Evolutionary conservation across 2,329 filamentous ascomycete species (phyloP).

Genomic region (Penicillium italicum): DNA sequence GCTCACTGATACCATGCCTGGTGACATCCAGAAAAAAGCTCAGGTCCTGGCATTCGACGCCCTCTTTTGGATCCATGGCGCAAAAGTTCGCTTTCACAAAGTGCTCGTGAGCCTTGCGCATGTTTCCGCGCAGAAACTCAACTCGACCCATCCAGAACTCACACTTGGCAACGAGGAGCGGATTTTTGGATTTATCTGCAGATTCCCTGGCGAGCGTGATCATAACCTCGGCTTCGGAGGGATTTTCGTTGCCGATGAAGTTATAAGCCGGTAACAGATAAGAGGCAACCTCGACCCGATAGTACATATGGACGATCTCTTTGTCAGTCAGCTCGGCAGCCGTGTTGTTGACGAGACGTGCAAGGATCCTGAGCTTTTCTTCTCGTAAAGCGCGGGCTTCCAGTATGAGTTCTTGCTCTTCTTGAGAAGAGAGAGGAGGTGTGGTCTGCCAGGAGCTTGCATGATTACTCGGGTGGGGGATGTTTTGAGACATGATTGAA

Average conservation of each 20-base stretch:
- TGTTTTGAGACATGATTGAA: background rate
- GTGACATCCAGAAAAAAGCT: slow-evolving; percentile 7
- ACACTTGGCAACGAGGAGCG: slow-evolving; percentile 16
- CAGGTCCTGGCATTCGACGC: slow-evolving; percentile 18
- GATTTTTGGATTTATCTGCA: slow-evolving; percentile 3
- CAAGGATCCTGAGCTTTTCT: background rate
- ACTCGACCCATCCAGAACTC: slow-evolving; percentile 30
- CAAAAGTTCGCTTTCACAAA: slow-evolving; percentile 21
- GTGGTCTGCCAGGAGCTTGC: background rate
- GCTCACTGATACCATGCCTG: background rate
- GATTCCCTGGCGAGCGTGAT: slow-evolving; percentile 5
- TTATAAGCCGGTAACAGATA: background rate
- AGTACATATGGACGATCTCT: background rate
- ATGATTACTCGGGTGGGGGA: background rate
- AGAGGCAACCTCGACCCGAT: background rate
- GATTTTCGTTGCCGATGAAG: background rate
- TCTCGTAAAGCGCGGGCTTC: background rate
- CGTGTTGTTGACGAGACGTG: background rate
- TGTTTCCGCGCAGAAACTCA: slow-evolving; percentile 15
- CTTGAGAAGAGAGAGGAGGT: background rate
- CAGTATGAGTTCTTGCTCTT: background rate
- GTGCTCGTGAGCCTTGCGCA: slow-evolving; percentile 13
- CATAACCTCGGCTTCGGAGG: slow-evolving; percentile 7
- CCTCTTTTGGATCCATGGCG: slow-evolving; percentile 10
- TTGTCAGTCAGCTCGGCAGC: background rate